Percentiles rank a stretch among this genome's conserved stretches.
phyloP scores from a whole-genome alignment of 2,329 filamentous ascomycete species.

The Myriosclerotinia duriaeana region DNA sequence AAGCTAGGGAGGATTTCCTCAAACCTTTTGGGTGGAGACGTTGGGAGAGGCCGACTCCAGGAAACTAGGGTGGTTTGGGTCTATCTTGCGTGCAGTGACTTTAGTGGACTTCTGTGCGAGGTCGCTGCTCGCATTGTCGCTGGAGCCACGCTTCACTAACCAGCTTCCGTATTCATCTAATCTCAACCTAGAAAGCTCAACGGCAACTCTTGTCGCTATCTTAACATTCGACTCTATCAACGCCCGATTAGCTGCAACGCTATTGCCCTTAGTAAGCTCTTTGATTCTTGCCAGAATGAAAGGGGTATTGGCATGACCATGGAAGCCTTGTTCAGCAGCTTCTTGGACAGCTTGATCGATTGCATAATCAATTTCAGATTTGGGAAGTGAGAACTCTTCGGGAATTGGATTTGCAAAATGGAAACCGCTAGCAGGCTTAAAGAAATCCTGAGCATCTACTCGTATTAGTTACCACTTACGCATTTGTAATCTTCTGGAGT shows the following conservation, averaged over 20 bases:
- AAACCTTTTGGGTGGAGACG: slow-evolving; percentile 6
- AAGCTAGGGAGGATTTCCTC: background rate
- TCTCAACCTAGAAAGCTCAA: slow-evolving; percentile 44
- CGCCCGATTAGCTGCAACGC: slow-evolving; percentile 62
- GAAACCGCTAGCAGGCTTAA: slow-evolving; percentile 68
- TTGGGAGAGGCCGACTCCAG: background rate
- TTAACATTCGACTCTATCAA: slow-evolving; percentile 66
- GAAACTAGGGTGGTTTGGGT: background rate
- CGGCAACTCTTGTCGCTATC: slow-evolving; percentile 63
- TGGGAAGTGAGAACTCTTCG: slow-evolving; percentile 57
- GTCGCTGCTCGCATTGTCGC: background rate
- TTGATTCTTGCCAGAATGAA: slow-evolving; percentile 68
- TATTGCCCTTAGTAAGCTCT: slow-evolving; percentile 62
- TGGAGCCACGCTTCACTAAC: slow-evolving; percentile 1
- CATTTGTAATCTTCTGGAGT: background rate
- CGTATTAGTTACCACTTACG: background rate
- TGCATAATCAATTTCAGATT: slow-evolving; percentile 56
- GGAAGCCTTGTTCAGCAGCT: slow-evolving; percentile 53
- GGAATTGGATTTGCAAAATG: slow-evolving; percentile 84
- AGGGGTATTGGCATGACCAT: slow-evolving; percentile 67
- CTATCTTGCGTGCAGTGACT: background rate
- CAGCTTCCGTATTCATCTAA: background rate
- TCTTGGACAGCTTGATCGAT: slow-evolving; percentile 56
- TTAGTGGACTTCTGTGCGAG: background rate
- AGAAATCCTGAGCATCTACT: slow-evolving; percentile 66